These are phyloP conservation scores for Gamarada debralockiae DNA, from an alignment of 495 filamentous ascomycete genomes.

Conservation along the genomic window DNA sequence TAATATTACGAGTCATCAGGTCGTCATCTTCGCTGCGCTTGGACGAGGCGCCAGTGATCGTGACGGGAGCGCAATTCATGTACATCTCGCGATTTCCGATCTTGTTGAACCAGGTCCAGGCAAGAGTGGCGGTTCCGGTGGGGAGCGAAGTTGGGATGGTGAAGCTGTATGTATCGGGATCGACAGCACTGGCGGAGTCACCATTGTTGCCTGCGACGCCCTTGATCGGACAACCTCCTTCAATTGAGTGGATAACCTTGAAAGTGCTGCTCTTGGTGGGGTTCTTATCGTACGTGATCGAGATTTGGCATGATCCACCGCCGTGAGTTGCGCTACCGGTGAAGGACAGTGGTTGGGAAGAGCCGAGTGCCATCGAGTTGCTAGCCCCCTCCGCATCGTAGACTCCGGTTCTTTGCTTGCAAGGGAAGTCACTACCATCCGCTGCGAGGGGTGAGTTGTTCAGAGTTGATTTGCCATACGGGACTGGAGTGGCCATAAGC, in stretches of 20 bases:
- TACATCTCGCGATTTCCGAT: slow-evolving; percentile 84
- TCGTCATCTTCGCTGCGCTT: slow-evolving; percentile 27
- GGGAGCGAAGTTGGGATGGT: slow-evolving; percentile 53
- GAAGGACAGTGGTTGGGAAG: slow-evolving; percentile 49
- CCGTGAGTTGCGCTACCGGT: slow-evolving; percentile 67
- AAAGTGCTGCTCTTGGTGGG: slow-evolving; percentile 56
- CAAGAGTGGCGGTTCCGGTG: slow-evolving; percentile 62
- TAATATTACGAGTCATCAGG: slow-evolving; percentile 13
- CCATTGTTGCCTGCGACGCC: slow-evolving; percentile 39
- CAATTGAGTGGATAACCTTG: slow-evolving; percentile 79
- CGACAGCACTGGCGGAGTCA: slow-evolving; percentile 13
- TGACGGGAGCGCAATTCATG: slow-evolving; percentile 86
- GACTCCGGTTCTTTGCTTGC: slow-evolving; percentile 52
- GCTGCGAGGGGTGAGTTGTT: slow-evolving; percentile 54
- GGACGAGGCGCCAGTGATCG: slow-evolving; percentile 49
- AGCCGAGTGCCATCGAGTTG: slow-evolving; percentile 50
- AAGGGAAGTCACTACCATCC: slow-evolving; percentile 70
- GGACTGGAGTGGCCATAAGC: slow-evolving; percentile 63
- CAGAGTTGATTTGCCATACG: slow-evolving; percentile 49
- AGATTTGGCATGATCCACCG: slow-evolving; percentile 84
- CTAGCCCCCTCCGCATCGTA: slow-evolving; percentile 36
- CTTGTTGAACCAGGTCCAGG: slow-evolving; percentile 90
- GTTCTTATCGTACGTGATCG: slow-evolving; percentile 68
- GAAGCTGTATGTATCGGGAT: slow-evolving; percentile 45
- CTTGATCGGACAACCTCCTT: slow-evolving; percentile 71